Base-by-base conservation (phyloP, 495 filamentous ascomycete genomes). In the Aspergillus sclerotiicarbonarius region DNA sequence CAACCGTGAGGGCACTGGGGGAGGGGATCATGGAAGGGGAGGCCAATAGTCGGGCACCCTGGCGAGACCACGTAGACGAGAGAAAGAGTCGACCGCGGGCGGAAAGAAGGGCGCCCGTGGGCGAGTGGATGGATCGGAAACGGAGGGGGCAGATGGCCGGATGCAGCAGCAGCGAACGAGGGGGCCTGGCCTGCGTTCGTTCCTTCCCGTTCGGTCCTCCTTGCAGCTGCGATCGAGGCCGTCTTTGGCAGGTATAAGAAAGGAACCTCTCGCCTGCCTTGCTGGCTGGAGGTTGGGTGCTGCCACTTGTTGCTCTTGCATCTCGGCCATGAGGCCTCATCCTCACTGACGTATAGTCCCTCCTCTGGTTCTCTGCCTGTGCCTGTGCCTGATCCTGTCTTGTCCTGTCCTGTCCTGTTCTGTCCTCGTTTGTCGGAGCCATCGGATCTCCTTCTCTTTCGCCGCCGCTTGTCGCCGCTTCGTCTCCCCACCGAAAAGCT, bases 401-500 rank as follows among this genome's bases (percentile, higher is more conserved):
- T 13, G 9, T n/a, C n/a, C n/a, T n/a, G n/a, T n/a, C n/a, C n/a
- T n/a, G n/a, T n/a, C n/a, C n/a, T n/a, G n/a, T n/a, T n/a, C n/a
- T n/a, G n/a, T n/a, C n/a, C n/a, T n/a, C n/a, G n/a, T 2, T n/a
- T n/a, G 13, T 15, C 45, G 45, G 45, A 48, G 45, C 45, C 54
- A 41, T 43, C 51, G 43, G 54, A 15, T 53, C 44, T 56, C 45
- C 16, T 44, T 25, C 18, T 56, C 30, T 52, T 12, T 47, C 43
- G 43, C 18, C 58, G 51, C 55, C 35, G 47, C 20, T 43, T 49
- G 30, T 61, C 37, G 9, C 37, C n/a, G n/a, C n/a, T n/a, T n/a
- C n/a, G n/a, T n/a, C n/a, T n/a, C n/a, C n/a, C n/a, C n/a, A n/a
- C n/a, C n/a, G n/a, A n/a, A n/a, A n/a, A n/a, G n/a, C n/a, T n/a